These are phyloP conservation scores for Aquanectria penicillioides DNA, from an alignment of 2,329 filamentous ascomycete species.

Conservation along the genomic window DNA sequence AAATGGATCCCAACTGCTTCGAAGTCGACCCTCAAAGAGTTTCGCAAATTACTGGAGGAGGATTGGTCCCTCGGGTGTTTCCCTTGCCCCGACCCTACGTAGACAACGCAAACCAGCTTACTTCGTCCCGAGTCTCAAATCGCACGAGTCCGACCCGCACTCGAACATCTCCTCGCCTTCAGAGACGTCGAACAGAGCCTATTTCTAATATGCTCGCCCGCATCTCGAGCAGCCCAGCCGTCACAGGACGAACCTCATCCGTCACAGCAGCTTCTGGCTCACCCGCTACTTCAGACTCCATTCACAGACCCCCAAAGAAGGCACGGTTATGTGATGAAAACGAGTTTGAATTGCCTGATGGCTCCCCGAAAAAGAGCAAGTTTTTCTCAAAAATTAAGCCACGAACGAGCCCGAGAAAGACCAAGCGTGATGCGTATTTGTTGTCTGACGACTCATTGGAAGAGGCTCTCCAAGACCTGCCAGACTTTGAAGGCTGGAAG, in stretches of 20 bases:
- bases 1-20: slow-evolving; percentile 72
- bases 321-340: slow-evolving; percentile 63
- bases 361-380: slow-evolving; percentile 59
- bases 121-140: slow-evolving; percentile 19
- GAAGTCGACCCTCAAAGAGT: slow-evolving; percentile 60
- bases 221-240: slow-evolving; percentile 34
- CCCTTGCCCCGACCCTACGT: slow-evolving; percentile 68
- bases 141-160: slow-evolving; percentile 30
- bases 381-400: slow-evolving; percentile 58
- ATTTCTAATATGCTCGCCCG: slow-evolving; percentile 55
- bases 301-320: slow-evolving; percentile 64
- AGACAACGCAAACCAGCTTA: slow-evolving; percentile 45
- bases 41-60: slow-evolving; percentile 60
- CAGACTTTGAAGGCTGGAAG: slow-evolving; percentile 63
- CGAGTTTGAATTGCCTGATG: slow-evolving; percentile 49
- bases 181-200: slow-evolving; percentile 64
- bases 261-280: slow-evolving; percentile 21
- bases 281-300: slow-evolving; percentile 30
- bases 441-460: slow-evolving; percentile 68
- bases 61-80: slow-evolving; percentile 64
- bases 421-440: slow-evolving; percentile 54
- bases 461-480: slow-evolving; percentile 61
- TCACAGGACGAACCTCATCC: slow-evolving; percentile 28
- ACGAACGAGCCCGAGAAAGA: slow-evolving; percentile 38
- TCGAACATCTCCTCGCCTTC: slow-evolving; percentile 51